Conservation (phyloP, 306 rosid species). For the Prunus padus region DNA sequence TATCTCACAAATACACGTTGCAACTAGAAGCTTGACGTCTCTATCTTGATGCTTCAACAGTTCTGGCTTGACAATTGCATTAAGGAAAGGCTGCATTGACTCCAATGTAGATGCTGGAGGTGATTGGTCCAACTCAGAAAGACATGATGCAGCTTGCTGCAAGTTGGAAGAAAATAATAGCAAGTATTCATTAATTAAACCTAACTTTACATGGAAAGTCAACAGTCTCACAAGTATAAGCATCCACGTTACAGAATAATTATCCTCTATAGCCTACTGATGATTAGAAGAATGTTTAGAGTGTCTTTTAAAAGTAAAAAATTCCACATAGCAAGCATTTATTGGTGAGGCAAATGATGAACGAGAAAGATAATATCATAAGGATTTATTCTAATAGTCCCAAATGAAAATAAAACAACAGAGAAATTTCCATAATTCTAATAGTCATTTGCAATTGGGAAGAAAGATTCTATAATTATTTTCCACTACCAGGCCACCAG, state of each 20-base stretch:
- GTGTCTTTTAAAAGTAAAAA: not conserved
- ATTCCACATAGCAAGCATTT: not conserved
- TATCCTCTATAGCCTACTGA: not conserved
- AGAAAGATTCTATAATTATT: not conserved
- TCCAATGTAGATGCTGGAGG: slow-evolving; percentile 71
- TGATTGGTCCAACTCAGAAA: slow-evolving; percentile 90
- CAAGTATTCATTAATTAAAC: slow-evolving; percentile 4
- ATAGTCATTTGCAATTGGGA: not conserved
- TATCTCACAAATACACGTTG: slow-evolving; percentile 92
- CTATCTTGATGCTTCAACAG: slow-evolving; percentile 90
- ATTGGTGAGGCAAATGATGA: not conserved
- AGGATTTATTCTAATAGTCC: not conserved
- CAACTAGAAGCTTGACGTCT: slow-evolving; percentile 95
- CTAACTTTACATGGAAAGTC: not conserved
- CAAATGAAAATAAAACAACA: not conserved
- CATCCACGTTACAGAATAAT: not conserved
- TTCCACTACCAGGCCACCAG: not conserved
- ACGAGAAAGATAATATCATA: not conserved
- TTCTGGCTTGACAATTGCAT: slow-evolving; percentile 80
- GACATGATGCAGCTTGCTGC: slow-evolving; percentile 90
- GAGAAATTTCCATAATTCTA: not conserved
- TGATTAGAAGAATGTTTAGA: not conserved
- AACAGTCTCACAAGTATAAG: not conserved
- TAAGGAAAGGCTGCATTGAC: slow-evolving; percentile 78
- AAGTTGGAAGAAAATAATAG: slow-evolving; percentile 29